Base-by-base conservation (phyloP, 148 eudicot genomes). In the Spergularia marina region DNA sequence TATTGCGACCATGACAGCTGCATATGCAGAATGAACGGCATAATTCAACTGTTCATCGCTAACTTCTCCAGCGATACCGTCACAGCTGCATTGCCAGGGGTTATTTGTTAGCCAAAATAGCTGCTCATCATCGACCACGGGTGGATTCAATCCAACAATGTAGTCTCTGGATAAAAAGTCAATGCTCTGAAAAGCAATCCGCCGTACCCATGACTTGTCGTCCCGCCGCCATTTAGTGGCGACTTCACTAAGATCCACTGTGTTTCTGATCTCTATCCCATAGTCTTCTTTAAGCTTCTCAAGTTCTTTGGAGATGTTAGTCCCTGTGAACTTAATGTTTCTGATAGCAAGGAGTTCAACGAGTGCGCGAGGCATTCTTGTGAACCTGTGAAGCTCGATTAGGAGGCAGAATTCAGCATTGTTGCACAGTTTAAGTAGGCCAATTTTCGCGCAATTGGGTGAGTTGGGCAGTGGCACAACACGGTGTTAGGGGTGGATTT, bases 281-380 rank as follows among this genome's bases (percentile, higher is more conserved):
- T 66, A 66, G 70, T 66, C 70, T 25, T 66, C 70, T 41, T 66
- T 66, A 10, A 66, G 53, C 54, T 66, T 66, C 4, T 66, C 53
- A 1, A 66, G 53, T n/a, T 66, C 13, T 25, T 67, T 67, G 54
- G 54, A 18, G 2, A 67, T 44, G 30, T 47, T 20, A 15, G 10
- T 15, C 34, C 70, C 70, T 41, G 20, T 55, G 12, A 41, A 67
- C 4, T 30, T 44, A 0, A 67, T n/a, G 54, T 67, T 30, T 15
- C 70, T 47, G 11, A 67, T 9, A 17, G 70, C 70, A 11, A 67
- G 70, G 30, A 67, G 12, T 2, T 44, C 70, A 8, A 44, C 54
- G 0, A 67, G 7, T 6, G 30, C 12, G 0, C 12, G 30, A 10
- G 70, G 53, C 15, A 44, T 47, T 10, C 30, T 44, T 2, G 1